phyloP scores from a whole-genome alignment of 768 basidiomycete genomes.

The Mycena galericulata region DNA sequence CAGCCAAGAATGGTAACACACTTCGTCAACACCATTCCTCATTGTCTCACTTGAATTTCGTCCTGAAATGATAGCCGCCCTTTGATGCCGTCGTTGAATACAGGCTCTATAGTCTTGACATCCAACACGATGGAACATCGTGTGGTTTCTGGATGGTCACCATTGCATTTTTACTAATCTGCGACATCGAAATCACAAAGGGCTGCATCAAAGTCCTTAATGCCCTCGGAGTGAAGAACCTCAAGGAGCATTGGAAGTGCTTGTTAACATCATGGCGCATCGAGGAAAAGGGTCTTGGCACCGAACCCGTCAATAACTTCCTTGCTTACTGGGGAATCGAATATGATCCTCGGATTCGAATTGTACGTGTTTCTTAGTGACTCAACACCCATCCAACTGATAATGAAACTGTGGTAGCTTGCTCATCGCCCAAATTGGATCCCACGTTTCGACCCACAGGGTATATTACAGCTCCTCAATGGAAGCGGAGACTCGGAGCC shows the following conservation, averaged over 20 bases:
- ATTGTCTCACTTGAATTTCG: background rate
- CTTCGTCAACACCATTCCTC: too few species aligned
- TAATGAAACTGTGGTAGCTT: too few species aligned
- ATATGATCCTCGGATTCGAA: background rate
- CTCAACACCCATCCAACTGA: too few species aligned
- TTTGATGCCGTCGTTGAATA: background rate
- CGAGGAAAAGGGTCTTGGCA: constrained; percentile 1
- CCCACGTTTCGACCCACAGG: background rate
- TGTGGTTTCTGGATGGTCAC: constrained; percentile 19
- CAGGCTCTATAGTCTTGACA: background rate
- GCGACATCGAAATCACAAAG: background rate
- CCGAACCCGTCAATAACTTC: constrained; percentile 1
- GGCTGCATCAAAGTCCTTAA: background rate
- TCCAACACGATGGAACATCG: background rate
- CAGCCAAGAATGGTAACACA: background rate
- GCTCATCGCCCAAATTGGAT: constrained; percentile 2
- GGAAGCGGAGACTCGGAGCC: background rate
- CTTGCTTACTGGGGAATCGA: background rate
- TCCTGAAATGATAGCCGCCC: too few species aligned
- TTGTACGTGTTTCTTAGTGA: background rate
- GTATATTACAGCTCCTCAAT: background rate
- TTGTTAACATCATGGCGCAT: constrained; percentile 9
- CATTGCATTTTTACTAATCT: background rate
- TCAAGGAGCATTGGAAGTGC: constrained; percentile 15
- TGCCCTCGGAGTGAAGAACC: background rate